A percentile compares a stretch with the other conserved stretches of the same genome.
phyloP scores from a whole-genome alignment of 2,329 filamentous ascomycete genomes.

The Cryphonectria naterciae region DNA sequence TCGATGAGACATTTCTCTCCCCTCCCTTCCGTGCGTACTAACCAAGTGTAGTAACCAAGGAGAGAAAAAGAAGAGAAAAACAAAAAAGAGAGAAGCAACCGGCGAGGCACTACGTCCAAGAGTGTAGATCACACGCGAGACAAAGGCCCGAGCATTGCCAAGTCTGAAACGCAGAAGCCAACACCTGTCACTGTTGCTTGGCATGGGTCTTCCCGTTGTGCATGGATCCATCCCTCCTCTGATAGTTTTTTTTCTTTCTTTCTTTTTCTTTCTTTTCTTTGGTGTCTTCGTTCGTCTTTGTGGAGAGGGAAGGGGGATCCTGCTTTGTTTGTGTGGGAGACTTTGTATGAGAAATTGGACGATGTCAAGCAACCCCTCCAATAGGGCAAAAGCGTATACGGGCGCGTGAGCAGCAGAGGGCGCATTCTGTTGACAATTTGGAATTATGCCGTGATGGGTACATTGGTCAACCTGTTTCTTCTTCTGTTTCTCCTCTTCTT shows the following conservation, averaged over 20 bases:
- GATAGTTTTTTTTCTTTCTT: not conserved
- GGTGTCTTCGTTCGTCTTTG: not conserved
- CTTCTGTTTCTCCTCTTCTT: not conserved
- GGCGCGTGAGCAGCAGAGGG: not conserved
- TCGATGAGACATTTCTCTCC: no score
- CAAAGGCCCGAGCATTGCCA: not conserved
- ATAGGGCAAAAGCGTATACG: not conserved
- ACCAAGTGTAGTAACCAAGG: not conserved
- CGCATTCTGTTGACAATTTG: not conserved
- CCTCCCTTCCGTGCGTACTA: no score
- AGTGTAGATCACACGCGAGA: not conserved
- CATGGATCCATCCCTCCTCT: not conserved
- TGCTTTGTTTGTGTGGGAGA: not conserved
- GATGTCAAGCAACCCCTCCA: no score
- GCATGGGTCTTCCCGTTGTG: slow-evolving; percentile 8
- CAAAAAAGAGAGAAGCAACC: not conserved
- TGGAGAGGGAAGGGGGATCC: not conserved
- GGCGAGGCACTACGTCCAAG: not conserved
- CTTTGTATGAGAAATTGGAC: not conserved
- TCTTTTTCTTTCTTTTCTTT: not conserved
- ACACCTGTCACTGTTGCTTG: slow-evolving; percentile 6
- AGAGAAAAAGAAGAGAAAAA: not conserved
- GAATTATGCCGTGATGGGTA: not conserved
- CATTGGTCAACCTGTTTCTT: no score
- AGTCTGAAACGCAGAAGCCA: slow-evolving; percentile 11